phyloP scores from a whole-genome alignment of 108 stramenopile genomes.

The Skeletonema costatum region DNA sequence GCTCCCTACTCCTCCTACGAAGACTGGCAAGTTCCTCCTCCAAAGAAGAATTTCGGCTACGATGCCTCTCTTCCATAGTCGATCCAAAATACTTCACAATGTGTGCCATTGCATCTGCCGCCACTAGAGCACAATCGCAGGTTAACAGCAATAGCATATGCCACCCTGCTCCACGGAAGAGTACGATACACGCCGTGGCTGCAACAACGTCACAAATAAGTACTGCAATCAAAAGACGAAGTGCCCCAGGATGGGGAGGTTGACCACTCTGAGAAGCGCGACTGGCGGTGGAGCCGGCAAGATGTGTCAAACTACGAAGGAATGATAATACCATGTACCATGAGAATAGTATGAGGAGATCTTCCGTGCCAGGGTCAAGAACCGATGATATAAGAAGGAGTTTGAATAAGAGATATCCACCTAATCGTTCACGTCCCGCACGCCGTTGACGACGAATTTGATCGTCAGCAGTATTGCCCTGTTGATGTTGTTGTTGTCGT shows the following conservation, averaged over 20 bases:
- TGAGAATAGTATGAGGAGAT: slow-evolving; percentile 66
- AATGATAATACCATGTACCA: slow-evolving; percentile 77
- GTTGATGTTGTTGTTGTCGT: background rate
- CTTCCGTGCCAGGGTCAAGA: slow-evolving; percentile 66
- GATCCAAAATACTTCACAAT: slow-evolving; percentile 43
- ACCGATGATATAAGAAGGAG: slow-evolving; percentile 73
- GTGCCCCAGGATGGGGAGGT: slow-evolving; percentile 50
- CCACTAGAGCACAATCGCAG: slow-evolving; percentile 71
- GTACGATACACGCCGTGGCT: slow-evolving; percentile 55
- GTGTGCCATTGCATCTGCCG: slow-evolving; percentile 51
- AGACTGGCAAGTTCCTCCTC: slow-evolving; percentile 55
- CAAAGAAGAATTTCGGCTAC: slow-evolving; percentile 10
- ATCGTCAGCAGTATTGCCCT: background rate
- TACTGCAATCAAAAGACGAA: slow-evolving; percentile 57
- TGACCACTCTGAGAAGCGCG: slow-evolving; percentile 57
- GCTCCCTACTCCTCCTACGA: slow-evolving; percentile 23
- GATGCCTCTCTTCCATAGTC: slow-evolving; percentile 54
- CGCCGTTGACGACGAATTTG: slow-evolving; percentile 24
- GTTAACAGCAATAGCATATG: slow-evolving; percentile 65
- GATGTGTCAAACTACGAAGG: slow-evolving; percentile 59
- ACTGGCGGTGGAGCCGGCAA: slow-evolving; percentile 55
- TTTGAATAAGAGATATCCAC: slow-evolving; percentile 76
- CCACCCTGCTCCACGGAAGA: slow-evolving; percentile 55
- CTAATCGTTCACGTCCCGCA: slow-evolving; percentile 58
- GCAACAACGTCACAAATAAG: slow-evolving; percentile 55